A percentile compares a stretch with the other conserved stretches of the same genome.
Conservation (phyloP, 495 filamentous ascomycete genomes). For the Hypomontagnella submonticulosa region DNA sequence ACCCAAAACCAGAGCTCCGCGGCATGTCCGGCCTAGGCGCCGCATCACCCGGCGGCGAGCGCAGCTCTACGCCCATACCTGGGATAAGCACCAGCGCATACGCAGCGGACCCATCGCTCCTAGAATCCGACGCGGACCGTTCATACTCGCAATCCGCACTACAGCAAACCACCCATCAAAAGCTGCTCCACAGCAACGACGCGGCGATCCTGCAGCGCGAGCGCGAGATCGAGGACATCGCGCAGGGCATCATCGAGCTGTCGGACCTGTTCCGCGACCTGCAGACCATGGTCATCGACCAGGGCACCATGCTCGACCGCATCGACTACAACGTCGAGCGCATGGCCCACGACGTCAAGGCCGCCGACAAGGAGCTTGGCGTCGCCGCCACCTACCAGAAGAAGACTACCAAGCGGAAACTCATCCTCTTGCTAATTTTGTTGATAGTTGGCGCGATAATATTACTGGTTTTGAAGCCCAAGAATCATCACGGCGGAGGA, state of each 20-base stretch:
- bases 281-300: constrained; percentile 97
- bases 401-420: constrained; percentile 87
- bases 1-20: constrained; percentile 73
- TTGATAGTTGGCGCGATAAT: constrained; percentile 89
- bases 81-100: constrained; percentile 65
- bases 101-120: constrained; percentile 78
- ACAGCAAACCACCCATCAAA: constrained; percentile 72
- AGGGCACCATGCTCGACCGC: constrained; percentile 95
- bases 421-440: constrained; percentile 85
- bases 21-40: constrained; percentile 68
- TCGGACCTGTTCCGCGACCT: constrained; percentile 96
- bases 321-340: constrained; percentile 98
- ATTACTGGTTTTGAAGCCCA: constrained; percentile 85
- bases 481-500: constrained; percentile 51
- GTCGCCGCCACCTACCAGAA: constrained; percentile 89
- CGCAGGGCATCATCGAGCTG: constrained; percentile 95
- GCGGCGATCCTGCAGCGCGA: constrained; percentile 89
- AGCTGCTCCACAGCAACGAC: constrained; percentile 80
- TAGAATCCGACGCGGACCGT: constrained; percentile 91
- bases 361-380: constrained; percentile 89
- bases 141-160: constrained; percentile 91
- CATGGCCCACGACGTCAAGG: constrained; percentile 90
- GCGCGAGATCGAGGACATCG: constrained; percentile 97
- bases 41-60: constrained; percentile 50
- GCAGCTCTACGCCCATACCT: constrained; percentile 69